Evolutionary conservation across 441 rosid genomes (phyloP), one percentile per base, ranked within the genome.

Genomic region (Geranium incanum): DNA sequence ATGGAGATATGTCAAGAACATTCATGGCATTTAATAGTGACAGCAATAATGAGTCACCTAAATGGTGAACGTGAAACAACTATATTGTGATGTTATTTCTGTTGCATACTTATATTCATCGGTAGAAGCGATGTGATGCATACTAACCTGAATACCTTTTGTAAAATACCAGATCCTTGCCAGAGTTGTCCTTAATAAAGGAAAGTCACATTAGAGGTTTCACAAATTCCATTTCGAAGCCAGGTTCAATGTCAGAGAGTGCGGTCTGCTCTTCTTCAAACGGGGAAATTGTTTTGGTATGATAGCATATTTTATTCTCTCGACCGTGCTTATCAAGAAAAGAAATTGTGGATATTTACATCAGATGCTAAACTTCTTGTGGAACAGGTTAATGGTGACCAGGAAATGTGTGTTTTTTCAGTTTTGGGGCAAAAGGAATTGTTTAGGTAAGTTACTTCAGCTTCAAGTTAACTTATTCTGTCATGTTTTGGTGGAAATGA

Each of bases 271-370:
- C 86, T 78, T 87, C 99, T 28, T 70, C 74, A 75, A 89, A 86
- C 64, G 98, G 98, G 69, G 90, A 89, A 77, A 68, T 92, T 77
- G 77, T 95, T 65, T 83, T 92, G 95, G 97, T 95, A 88, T 74
- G 64, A 15, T 70, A 55, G 19, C 67, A 28, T 72, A 63, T 50
- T 33, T 37, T 33, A 43, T 50, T 65, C 65, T 70, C 39, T 66
- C 59, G 62, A 36, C 48, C 75, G 12, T 75, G 18, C 67, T 75
- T 69, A 68, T 36, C 8, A 12, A 66, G 66, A 41, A 68, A 21
- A 1, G 43, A 6, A 7, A 55, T 36, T 66, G 48, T 5, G 18
- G 69, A 64, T 36, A 33, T 74, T 73, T 38, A 59, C 28, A 66
- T 69, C 12, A 65, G 60, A 28, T 62, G 21, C 52, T 48, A 33